Evolutionary conservation across 495 filamentous ascomycete genomes (phyloP).

Genomic region (Aspergillus steynii): DNA sequence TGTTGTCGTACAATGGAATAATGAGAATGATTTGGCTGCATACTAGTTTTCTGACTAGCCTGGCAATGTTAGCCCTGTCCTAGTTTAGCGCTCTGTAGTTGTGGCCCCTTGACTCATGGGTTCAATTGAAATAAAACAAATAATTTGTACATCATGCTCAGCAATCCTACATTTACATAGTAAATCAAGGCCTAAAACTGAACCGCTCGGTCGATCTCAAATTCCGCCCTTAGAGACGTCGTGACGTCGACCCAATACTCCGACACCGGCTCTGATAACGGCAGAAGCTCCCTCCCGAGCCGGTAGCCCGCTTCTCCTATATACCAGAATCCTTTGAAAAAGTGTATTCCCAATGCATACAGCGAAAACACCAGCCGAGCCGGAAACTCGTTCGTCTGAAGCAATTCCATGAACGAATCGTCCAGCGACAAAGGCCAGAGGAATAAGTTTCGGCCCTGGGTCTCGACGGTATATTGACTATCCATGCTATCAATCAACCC

Average conservation of each 20-base stretch:
- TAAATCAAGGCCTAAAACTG: background rate
- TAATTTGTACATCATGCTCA: no score
- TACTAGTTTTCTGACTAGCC: no score
- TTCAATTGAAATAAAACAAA: no score
- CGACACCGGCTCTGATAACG: background rate
- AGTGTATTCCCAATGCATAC: background rate
- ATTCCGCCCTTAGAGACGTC: background rate
- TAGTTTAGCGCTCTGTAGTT: no score
- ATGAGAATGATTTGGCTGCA: no score
- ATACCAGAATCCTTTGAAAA: background rate
- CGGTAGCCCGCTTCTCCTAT: background rate
- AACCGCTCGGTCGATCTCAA: background rate
- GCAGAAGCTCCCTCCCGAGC: background rate
- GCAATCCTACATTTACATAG: no score
- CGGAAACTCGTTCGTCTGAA: background rate
- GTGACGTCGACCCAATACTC: background rate
- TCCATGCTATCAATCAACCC: background rate
- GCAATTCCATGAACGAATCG: background rate
- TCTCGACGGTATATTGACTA: background rate
- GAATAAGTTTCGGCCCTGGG: background rate
- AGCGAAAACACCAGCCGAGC: background rate
- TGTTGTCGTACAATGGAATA: no score
- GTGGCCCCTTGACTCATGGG: no score
- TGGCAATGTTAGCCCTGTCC: no score
- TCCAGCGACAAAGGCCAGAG: background rate